Conservation (phyloP, 805 yeast genomes). For the Pichia manshurica region DNA sequence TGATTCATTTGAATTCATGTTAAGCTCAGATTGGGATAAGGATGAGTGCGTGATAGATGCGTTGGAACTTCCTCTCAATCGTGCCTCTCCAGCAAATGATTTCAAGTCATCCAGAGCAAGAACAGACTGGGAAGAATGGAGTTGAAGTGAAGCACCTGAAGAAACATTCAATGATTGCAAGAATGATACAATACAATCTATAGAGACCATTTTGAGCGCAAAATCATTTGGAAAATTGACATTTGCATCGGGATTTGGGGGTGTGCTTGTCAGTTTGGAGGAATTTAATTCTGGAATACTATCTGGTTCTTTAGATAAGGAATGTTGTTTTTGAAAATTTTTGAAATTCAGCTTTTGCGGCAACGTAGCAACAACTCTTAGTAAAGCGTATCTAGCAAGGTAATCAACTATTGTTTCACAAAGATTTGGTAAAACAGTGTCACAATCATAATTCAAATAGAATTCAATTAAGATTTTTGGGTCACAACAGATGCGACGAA, state of each 20-base stretch:
- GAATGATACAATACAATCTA: slow-evolving; percentile 75
- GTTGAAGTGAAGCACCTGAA: slow-evolving; percentile 55
- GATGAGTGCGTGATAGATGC: slow-evolving; percentile 23
- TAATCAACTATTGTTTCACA: slow-evolving; percentile 80
- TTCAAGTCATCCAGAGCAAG: slow-evolving; percentile 8
- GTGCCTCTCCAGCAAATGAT: slow-evolving; percentile 4
- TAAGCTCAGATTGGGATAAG: slow-evolving; percentile 20
- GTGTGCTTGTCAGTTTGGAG: slow-evolving; percentile 48
- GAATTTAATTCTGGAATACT: slow-evolving; percentile 72
- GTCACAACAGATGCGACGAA: slow-evolving; percentile 78
- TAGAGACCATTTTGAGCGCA: slow-evolving; percentile 74
- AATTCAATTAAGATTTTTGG: slow-evolving; percentile 89
- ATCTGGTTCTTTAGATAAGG: slow-evolving; percentile 39
- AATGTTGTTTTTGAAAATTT: slow-evolving; percentile 40
- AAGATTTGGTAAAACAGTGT: slow-evolving; percentile 69
- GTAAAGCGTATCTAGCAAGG: slow-evolving; percentile 63
- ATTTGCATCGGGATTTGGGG: slow-evolving; percentile 51
- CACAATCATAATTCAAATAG: slow-evolving; percentile 94
- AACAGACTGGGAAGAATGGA: not conserved
- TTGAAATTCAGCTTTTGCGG: slow-evolving; percentile 56
- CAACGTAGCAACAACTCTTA: slow-evolving; percentile 66
- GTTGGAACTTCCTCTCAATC: slow-evolving; percentile 21
- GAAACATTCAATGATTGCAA: slow-evolving; percentile 76
- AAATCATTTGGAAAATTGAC: slow-evolving; percentile 68
- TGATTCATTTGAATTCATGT: slow-evolving; percentile 15